Percentiles rank a stretch among this genome's conserved stretches.
These are phyloP conservation scores for Amyloporia xantha DNA, from an alignment of 768 basidiomycete species.

Conservation along the genomic window DNA sequence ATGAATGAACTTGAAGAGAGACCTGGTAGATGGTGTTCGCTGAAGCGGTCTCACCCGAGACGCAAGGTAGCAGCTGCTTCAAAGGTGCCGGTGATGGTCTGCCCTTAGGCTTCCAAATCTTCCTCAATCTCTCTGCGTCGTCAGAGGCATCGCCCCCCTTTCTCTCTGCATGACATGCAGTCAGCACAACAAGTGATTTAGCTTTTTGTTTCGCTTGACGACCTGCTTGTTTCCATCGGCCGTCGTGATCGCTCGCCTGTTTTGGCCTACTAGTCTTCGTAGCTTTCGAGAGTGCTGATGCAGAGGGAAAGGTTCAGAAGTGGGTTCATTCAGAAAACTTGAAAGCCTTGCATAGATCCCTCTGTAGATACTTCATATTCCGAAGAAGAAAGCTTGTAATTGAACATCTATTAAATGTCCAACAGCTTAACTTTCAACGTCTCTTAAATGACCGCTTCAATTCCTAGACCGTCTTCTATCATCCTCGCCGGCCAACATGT, in stretches of 20 bases:
- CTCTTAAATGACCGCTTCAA: slow-evolving; percentile 51
- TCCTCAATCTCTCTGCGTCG: slow-evolving; percentile 50
- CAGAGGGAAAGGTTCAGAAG: no score
- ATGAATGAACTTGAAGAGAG: no score
- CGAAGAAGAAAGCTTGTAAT: no score
- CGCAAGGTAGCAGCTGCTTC: no score
- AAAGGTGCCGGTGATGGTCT: not conserved
- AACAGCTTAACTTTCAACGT: no score
- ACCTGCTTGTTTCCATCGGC: slow-evolving; percentile 13
- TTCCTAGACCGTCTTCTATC: slow-evolving; percentile 64
- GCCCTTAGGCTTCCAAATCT: slow-evolving; percentile 24
- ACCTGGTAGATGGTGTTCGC: not conserved
- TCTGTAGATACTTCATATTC: no score
- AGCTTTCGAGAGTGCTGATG: slow-evolving; percentile 31
- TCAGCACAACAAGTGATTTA: slow-evolving; percentile 16
- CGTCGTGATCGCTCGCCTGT: slow-evolving; percentile 31
- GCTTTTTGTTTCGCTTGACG: slow-evolving; percentile 4
- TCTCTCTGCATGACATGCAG: slow-evolving; percentile 36
- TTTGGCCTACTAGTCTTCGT: slow-evolving; percentile 29
- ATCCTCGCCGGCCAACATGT: slow-evolving; percentile 45
- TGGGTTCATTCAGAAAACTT: no score
- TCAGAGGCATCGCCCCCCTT: slow-evolving; percentile 46
- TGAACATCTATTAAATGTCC: no score
- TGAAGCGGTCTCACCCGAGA: not conserved
- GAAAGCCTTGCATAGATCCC: no score